phyloP scores from a whole-genome alignment of 192 early-diverging fungal species.

The Umbelopsis sp. region DNA sequence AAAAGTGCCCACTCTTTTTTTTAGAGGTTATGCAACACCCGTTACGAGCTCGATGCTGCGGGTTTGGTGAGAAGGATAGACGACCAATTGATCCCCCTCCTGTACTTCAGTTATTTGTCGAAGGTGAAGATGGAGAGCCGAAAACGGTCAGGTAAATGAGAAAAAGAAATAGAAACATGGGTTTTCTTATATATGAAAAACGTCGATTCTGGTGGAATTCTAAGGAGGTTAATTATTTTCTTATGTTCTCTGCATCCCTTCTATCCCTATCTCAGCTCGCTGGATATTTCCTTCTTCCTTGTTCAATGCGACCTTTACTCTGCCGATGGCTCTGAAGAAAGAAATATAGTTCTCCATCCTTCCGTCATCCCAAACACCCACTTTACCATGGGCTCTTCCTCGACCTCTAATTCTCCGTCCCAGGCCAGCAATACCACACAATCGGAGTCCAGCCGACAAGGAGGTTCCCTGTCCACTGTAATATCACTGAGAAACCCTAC shows the following conservation, averaged over 20 bases:
- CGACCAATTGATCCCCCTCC: slow-evolving; percentile 67
- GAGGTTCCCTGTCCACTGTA: slow-evolving; percentile 8
- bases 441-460: slow-evolving; percentile 1
- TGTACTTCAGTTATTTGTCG: slow-evolving; percentile 61
- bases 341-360: slow-evolving; percentile 42
- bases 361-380: slow-evolving; percentile 29
- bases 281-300: slow-evolving; percentile 37
- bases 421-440: neutral
- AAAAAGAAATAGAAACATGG: slow-evolving; percentile 14
- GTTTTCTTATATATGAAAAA: slow-evolving; percentile 2
- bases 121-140: slow-evolving; percentile 31
- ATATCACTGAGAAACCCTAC: slow-evolving; percentile 26
- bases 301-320: slow-evolving; percentile 41
- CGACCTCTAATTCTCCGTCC: neutral
- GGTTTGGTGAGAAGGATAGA: slow-evolving; percentile 72
- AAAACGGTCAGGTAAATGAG: slow-evolving; percentile 37
- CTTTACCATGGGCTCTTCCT: neutral
- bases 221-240: neutral
- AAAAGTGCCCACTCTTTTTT: slow-evolving; percentile 20
- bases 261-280: slow-evolving; percentile 21
- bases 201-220: neutral
- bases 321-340: slow-evolving; percentile 28
- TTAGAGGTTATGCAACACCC: slow-evolving; percentile 64
- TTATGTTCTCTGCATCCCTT: neutral
- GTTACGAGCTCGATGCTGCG: slow-evolving; percentile 64